These are phyloP conservation scores for Harrya chromipes DNA, from an alignment of 768 basidiomycete species.

Conservation along the genomic window DNA sequence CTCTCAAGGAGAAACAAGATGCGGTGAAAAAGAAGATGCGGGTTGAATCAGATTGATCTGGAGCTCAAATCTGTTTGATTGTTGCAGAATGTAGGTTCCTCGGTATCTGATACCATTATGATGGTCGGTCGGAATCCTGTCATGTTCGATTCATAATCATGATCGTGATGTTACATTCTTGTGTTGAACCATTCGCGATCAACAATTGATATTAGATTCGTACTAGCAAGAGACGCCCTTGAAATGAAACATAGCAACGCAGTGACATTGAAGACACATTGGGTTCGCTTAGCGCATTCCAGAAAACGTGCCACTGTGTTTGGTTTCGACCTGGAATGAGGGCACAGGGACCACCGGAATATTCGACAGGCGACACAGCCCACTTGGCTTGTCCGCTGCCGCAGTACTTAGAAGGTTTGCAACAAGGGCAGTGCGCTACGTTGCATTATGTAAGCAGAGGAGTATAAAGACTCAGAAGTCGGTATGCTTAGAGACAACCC, in stretches of 20 bases:
- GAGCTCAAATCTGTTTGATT: neutral
- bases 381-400: neutral
- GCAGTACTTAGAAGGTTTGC: neutral
- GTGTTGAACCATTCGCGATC: neutral
- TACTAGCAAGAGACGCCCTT: neutral
- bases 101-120: conserved; percentile 6
- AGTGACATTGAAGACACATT: neutral
- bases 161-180: too few species aligned
- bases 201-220: neutral
- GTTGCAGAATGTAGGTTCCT: neutral
- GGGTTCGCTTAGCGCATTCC: conserved; percentile 10
- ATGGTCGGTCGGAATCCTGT: neutral
- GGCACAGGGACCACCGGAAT: neutral
- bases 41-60: conserved; percentile 22
- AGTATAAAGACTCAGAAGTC: conserved; percentile 5
- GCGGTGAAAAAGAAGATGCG: conserved; percentile 66
- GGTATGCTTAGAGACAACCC: neutral
- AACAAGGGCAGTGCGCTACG: too few species aligned
- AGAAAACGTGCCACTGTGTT: conserved; percentile 13
- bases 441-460: conserved; percentile 18
- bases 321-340: neutral
- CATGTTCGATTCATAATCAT: neutral
- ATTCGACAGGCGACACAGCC: conserved; percentile 19
- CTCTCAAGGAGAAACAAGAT: conserved; percentile 64
- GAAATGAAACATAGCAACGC: conserved; percentile 13